Evolutionary conservation across 1,139 yeast species (phyloP).

Genomic region (Spathaspora sp.): DNA sequence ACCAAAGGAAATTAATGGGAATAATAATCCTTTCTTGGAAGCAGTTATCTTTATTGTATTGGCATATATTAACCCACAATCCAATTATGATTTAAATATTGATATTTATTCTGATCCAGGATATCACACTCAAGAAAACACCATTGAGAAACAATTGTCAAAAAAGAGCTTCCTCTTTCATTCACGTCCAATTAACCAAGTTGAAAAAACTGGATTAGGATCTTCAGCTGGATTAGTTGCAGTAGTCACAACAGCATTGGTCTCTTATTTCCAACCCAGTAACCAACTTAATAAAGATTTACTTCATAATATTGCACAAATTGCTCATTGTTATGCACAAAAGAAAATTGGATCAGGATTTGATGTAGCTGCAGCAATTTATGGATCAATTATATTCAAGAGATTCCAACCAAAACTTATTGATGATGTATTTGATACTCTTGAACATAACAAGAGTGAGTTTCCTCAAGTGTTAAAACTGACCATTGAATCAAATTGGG

Average conservation of each 20-base stretch:
- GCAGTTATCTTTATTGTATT: slow-evolving; percentile 58
- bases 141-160: slow-evolving; percentile 28
- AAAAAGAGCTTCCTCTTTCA: slow-evolving; percentile 60
- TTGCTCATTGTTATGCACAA: slow-evolving; percentile 92
- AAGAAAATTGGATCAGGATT: slow-evolving; percentile 95
- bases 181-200: slow-evolving; percentile 56
- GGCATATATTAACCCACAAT: slow-evolving; percentile 44
- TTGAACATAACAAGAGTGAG: slow-evolving; percentile 9
- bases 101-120: slow-evolving; percentile 83
- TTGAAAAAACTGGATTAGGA: slow-evolving; percentile 93
- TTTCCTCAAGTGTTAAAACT: slow-evolving; percentile 23
- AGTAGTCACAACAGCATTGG: slow-evolving; percentile 70
- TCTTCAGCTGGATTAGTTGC: slow-evolving; percentile 94
- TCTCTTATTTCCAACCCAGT: slow-evolving; percentile 42
- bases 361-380: slow-evolving; percentile 94
- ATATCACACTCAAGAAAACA: slow-evolving; percentile 73
- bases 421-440: slow-evolving; percentile 30
- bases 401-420: slow-evolving; percentile 65
- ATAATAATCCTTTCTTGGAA: slow-evolving; percentile 71
- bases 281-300: slow-evolving; percentile 24
- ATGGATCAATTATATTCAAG: slow-evolving; percentile 80
- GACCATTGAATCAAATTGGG: slow-evolving; percentile 59
- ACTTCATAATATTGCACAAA: slow-evolving; percentile 81
- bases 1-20: slow-evolving; percentile 26
- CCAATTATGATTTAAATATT: slow-evolving; percentile 40